Conservation (phyloP, 2,329 filamentous ascomycete species). For the Exophiala oligosperma region DNA sequence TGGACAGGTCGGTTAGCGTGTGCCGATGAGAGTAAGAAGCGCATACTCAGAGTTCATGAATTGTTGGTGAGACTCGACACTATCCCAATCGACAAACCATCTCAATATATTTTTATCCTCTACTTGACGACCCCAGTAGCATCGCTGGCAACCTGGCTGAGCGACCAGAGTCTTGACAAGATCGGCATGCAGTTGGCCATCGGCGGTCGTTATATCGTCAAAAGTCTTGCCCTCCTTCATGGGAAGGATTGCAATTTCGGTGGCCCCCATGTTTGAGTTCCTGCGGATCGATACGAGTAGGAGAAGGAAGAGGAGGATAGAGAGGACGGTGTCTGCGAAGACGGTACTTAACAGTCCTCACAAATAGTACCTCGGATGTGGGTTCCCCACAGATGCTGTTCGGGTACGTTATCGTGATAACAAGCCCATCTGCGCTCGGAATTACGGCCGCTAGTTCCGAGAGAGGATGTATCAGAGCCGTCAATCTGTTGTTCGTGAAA, state of each 20-base stretch:
- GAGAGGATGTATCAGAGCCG: too few species aligned
- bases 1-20: neutral
- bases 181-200: conserved; percentile 22
- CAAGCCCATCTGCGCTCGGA: too few species aligned
- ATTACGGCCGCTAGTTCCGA: too few species aligned
- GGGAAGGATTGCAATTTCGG: conserved; percentile 30
- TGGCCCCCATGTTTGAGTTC: conserved; percentile 15
- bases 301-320: too few species aligned
- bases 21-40: neutral
- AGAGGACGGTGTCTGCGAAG: too few species aligned
- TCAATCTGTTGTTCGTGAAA: too few species aligned
- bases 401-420: too few species aligned
- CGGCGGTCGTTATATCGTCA: conserved; percentile 21
- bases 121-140: conserved; percentile 27
- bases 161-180: conserved; percentile 24
- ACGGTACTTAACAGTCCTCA: too few species aligned
- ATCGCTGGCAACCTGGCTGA: conserved; percentile 28
- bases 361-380: too few species aligned
- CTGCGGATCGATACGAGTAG: neutral
- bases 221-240: conserved; percentile 21
- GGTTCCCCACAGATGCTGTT: too few species aligned
- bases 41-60: conserved; percentile 25
- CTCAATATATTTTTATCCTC: conserved; percentile 26
- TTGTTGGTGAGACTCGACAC: conserved; percentile 24
- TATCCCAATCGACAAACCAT: conserved; percentile 32